Percentiles rank a stretch among this genome's conserved stretches.
Evolutionary conservation across 2,329 filamentous ascomycete species (phyloP).

Genomic region (Mycosphaerelloides madeirae): DNA sequence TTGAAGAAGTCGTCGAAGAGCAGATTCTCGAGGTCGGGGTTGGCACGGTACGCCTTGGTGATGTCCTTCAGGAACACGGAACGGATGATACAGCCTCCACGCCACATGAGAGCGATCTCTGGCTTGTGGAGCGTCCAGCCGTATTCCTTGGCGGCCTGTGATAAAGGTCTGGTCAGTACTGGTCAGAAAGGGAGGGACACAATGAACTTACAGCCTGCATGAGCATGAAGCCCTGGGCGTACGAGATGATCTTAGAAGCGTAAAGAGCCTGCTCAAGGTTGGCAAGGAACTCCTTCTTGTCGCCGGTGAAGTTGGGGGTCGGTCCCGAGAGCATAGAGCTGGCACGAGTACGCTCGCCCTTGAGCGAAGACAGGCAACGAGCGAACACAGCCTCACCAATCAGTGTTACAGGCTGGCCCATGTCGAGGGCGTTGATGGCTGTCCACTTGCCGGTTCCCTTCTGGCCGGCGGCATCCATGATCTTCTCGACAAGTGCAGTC

Average conservation of each 20-base stretch:
- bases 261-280: constrained; percentile 99
- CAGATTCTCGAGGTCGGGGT: constrained; percentile 94
- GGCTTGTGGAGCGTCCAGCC: constrained; percentile 99
- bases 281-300: constrained; percentile 89
- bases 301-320: constrained; percentile 73
- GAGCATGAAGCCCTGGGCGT: constrained; percentile 99
- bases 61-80: constrained; percentile 99
- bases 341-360: constrained; percentile 84
- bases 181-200: constrained; percentile 2
- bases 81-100: constrained; percentile 98
- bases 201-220: constrained; percentile 83
- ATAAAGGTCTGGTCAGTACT: constrained; percentile 12
- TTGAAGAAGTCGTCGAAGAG: constrained; percentile 99
- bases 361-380: constrained; percentile 89
- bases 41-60: constrained; percentile 89
- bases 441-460: constrained; percentile 99
- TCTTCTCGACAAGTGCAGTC: constrained; percentile 92
- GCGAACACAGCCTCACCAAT: constrained; percentile 96
- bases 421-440: constrained; percentile 95
- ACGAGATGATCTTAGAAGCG: constrained; percentile 99
- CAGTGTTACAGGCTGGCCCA: constrained; percentile 96
- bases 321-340: constrained; percentile 75
- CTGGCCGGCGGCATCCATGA: constrained; percentile 95
- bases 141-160: constrained; percentile 88
- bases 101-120: constrained; percentile 99